Evolutionary conservation across 192 early-diverging fungal genomes (phyloP).

Genomic region (Coemansia sp.): DNA sequence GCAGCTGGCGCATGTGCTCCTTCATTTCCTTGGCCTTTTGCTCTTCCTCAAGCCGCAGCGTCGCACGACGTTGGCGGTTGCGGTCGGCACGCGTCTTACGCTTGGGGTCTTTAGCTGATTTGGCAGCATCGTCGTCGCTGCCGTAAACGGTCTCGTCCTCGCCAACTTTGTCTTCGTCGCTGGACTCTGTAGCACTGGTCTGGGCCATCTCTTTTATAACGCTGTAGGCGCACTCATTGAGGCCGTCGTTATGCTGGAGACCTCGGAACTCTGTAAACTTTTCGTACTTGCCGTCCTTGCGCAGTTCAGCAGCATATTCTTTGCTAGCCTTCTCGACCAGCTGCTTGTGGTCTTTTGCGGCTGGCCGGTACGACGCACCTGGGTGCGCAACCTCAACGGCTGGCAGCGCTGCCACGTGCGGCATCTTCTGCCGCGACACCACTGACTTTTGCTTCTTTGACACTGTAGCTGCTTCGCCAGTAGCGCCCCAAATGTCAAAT

Average conservation of each 20-base stretch:
- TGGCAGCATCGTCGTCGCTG: constrained; percentile 9
- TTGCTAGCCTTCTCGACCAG: constrained; percentile 61
- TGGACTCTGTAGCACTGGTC: constrained; percentile 14
- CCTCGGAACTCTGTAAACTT: constrained; percentile 16
- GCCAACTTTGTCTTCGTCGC: constrained; percentile 23
- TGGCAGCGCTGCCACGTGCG: constrained; percentile 44
- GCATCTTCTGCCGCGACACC: constrained; percentile 24
- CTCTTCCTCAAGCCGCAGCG: constrained; percentile 38
- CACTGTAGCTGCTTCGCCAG: neutral
- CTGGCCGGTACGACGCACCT: constrained; percentile 91
- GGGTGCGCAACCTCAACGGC: constrained; percentile 77
- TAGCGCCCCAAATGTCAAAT: constrained; percentile 45
- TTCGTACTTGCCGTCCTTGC: constrained; percentile 17
- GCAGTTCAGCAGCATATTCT: constrained; percentile 56
- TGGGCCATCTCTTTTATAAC: constrained; percentile 36
- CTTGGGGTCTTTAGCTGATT: constrained; percentile 39
- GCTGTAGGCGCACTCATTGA: constrained; percentile 29
- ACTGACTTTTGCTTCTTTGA: constrained; percentile 2
- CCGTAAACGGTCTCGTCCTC: constrained; percentile 10
- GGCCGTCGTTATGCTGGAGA: constrained; percentile 14
- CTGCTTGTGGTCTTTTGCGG: constrained; percentile 74
- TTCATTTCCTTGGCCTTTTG: constrained; percentile 41
- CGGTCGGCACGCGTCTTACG: constrained; percentile 63
- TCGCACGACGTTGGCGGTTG: constrained; percentile 56
- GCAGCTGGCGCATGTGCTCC: constrained; percentile 56